A percentile compares a stretch with the other conserved stretches of the same genome.
These are phyloP conservation scores for Hymenochaete sp. DNA, from an alignment of 1,284 basidiomycete species.

Conservation along the genomic window DNA sequence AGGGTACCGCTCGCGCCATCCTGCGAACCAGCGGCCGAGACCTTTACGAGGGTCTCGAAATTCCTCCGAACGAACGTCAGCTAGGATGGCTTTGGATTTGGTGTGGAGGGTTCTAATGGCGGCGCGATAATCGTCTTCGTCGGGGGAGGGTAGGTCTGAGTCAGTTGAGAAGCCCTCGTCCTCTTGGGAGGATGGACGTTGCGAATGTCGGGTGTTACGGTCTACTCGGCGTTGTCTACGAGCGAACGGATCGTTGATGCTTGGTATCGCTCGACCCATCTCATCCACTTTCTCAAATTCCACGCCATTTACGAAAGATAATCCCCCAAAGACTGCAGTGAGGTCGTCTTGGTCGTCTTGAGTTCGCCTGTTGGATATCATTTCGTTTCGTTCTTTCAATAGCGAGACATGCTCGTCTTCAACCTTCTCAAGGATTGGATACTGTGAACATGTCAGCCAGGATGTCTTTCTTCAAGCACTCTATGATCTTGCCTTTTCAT, in stretches of 20 bases:
- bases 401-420: conserved; percentile 74
- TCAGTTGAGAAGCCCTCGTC: conserved; percentile 88
- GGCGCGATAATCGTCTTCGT: conserved; percentile 59
- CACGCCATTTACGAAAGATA: conserved; percentile 26
- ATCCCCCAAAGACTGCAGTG: conserved; percentile 58
- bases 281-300: conserved; percentile 50
- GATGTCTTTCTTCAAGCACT: background rate
- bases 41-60: conserved; percentile 79
- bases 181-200: conserved; percentile 35
- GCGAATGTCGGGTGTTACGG: conserved; percentile 40
- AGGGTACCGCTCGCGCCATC: conserved; percentile 68
- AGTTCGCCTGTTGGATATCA: conserved; percentile 57
- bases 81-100: conserved; percentile 51
- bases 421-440: conserved; percentile 75
- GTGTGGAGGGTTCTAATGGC: conserved; percentile 52
- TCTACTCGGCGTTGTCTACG: conserved; percentile 49
- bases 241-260: conserved; percentile 35
- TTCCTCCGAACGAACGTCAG: conserved; percentile 83
- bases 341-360: conserved; percentile 82
- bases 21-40: conserved; percentile 60
- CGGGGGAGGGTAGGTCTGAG: conserved; percentile 55
- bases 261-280: conserved; percentile 46
- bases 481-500: conserved; percentile 67
- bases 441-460: conserved; percentile 37
- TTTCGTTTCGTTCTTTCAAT: conserved; percentile 63